Percentiles rank a stretch among this genome's conserved stretches.
Conservation (phyloP, 2,329 filamentous ascomycete species). For the Trichoderma atroviride region DNA sequence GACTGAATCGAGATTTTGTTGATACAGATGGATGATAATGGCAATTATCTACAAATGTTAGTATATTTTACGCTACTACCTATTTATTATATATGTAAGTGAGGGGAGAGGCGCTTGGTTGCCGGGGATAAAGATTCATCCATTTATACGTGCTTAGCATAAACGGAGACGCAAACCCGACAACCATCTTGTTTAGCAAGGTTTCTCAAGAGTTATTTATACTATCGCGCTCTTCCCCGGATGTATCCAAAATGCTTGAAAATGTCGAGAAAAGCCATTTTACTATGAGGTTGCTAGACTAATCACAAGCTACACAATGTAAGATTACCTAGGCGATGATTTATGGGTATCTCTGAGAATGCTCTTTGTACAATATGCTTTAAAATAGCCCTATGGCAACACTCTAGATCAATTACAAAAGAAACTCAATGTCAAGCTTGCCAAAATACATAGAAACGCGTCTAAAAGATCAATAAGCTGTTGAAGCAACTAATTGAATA, state of each 20-base stretch:
- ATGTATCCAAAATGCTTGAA: not conserved
- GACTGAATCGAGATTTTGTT: not conserved
- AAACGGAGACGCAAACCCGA: not conserved
- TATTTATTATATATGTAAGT: not conserved
- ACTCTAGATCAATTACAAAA: not conserved
- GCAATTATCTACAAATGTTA: not conserved
- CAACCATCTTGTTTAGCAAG: not conserved
- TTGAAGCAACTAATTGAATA: not conserved
- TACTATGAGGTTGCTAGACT: not conserved
- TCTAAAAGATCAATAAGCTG: not conserved
- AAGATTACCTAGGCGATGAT: not conserved
- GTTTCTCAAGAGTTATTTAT: not conserved
- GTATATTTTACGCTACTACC: not conserved
- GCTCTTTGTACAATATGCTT: not conserved
- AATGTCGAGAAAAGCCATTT: not conserved
- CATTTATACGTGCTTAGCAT: not conserved
- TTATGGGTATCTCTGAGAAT: not conserved
- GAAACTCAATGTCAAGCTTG: not conserved
- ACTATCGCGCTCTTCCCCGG: too few relatives aligned
- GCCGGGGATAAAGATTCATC: conserved; percentile 16
- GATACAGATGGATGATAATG: not conserved
- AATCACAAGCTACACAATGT: not conserved
- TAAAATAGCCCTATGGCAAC: not conserved
- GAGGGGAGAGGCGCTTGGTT: not conserved
- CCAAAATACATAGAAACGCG: not conserved